These are phyloP conservation scores for Tetracladium marchalianum DNA, from an alignment of 495 filamentous ascomycete genomes.

Conservation along the genomic window DNA sequence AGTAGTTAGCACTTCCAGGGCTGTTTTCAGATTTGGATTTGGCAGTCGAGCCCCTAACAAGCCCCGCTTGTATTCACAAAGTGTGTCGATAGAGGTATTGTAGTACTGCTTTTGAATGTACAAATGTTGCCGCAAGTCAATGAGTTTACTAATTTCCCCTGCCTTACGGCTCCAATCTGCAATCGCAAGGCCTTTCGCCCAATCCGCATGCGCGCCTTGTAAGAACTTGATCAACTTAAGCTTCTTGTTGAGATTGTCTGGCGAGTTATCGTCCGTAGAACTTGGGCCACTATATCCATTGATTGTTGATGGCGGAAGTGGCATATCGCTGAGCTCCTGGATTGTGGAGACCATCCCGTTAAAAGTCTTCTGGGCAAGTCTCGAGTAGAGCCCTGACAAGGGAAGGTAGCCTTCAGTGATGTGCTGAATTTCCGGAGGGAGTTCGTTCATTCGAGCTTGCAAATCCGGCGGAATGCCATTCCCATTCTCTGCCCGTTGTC, in stretches of 20 bases:
- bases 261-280: constrained; percentile 42
- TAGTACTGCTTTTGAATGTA: constrained; percentile 48
- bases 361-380: constrained; percentile 74
- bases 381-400: constrained; percentile 56
- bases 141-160: constrained; percentile 64
- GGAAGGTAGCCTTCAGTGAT: constrained; percentile 68
- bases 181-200: constrained; percentile 85
- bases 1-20: constrained; percentile 69
- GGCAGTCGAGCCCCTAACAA: constrained; percentile 58
- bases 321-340: constrained; percentile 55
- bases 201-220: constrained; percentile 43
- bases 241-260: constrained; percentile 72
- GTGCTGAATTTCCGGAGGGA: constrained; percentile 68
- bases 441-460: constrained; percentile 31
- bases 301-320: constrained; percentile 32
- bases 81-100: constrained; percentile 40
- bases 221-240: constrained; percentile 62
- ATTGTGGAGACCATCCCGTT: constrained; percentile 64
- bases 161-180: constrained; percentile 78
- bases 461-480: constrained; percentile 3
- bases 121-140: constrained; percentile 72
- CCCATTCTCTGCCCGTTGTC: background rate
- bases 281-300: constrained; percentile 38
- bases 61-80: constrained; percentile 60
- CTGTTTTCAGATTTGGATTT: constrained; percentile 85